Evolutionary conservation across 768 basidiomycete species (phyloP), one percentile per base, ranked within the genome.

Genomic region (Hypsizygus marmoreus): DNA sequence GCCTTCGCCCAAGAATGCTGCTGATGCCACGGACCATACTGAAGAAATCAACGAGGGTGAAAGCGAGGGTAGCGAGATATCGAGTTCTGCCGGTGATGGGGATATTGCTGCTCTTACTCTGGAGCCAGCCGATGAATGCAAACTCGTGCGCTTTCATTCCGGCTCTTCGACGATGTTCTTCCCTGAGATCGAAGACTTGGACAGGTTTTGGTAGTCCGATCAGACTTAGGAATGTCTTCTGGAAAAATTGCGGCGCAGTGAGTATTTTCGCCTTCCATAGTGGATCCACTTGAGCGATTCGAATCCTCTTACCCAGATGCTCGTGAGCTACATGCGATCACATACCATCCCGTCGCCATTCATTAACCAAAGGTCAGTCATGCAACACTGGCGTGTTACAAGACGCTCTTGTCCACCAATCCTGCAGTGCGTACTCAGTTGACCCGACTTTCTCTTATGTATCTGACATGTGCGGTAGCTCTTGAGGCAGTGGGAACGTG

Each of bases 351-450:
- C 17, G 1, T 8, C 23, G 17, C n/a, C 20, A 33, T 36, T 24
- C 4, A 26, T 42, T 51, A 38, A 38, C 26, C 32, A 9, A 17
- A 17, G n/a, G 30, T 14, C 39, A 91, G 88, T 14, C 88, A 93
- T 59, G 93, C 92, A 20, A 92, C 93, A 2, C 67, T 95, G 20
- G 90, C 89, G 16, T 94, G 92, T 67, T 94, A 93, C 64, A 88
- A 88, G 68, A 73, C 80, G 1, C 64, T 95, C 16, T 56, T 69
- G 45, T 79, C 79, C 56, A 71, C 72, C 22, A 93, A 94, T 65
- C 86, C 90, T 3, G 64, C 71, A 60, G 86, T 85, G 57, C 37
- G 54, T 39, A n/a, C n/a, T n/a, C n/a, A n/a, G n/a, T n/a, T n/a
- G n/a, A n/a, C n/a, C n/a, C n/a, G n/a, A n/a, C n/a, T n/a, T n/a